phyloP scores from a whole-genome alignment of 257 asterid species.

The Penstemon newberryi region DNA sequence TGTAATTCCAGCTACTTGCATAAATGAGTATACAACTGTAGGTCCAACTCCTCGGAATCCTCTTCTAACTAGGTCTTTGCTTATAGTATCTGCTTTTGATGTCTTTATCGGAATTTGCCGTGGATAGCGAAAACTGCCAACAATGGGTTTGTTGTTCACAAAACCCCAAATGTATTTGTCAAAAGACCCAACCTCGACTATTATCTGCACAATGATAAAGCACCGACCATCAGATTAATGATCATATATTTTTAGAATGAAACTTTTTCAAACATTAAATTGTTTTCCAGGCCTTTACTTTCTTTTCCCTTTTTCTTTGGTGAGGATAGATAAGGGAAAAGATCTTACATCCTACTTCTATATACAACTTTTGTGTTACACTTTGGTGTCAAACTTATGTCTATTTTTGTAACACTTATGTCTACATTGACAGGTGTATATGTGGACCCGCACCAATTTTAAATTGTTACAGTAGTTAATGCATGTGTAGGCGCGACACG shows the following conservation, averaged over 20 bases:
- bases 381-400: too few relatives aligned
- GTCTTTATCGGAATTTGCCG: slow-evolving; percentile 77
- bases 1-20: slow-evolving; percentile 83
- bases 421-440: too few relatives aligned
- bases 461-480: too few relatives aligned
- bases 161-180: slow-evolving; percentile 81
- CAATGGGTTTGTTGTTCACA: slow-evolving; percentile 65
- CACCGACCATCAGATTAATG: slow-evolving; percentile 6
- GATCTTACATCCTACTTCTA: too few relatives aligned
- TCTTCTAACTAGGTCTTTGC: slow-evolving; percentile 80
- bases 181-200: slow-evolving; percentile 71
- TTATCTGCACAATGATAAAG: slow-evolving; percentile 50
- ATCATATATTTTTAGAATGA: background rate
- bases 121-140: slow-evolving; percentile 64
- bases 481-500: too few relatives aligned
- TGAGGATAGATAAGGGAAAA: background rate
- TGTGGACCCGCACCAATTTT: too few relatives aligned
- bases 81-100: slow-evolving; percentile 75
- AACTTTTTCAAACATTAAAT: background rate
- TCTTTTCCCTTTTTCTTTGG: background rate
- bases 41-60: slow-evolving; percentile 88
- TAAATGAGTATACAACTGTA: slow-evolving; percentile 77
- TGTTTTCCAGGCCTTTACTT: background rate
- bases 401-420: too few relatives aligned
- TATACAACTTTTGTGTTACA: too few relatives aligned